phyloP scores from a whole-genome alignment of 306 rosid species.

The Cucumis melo region DNA sequence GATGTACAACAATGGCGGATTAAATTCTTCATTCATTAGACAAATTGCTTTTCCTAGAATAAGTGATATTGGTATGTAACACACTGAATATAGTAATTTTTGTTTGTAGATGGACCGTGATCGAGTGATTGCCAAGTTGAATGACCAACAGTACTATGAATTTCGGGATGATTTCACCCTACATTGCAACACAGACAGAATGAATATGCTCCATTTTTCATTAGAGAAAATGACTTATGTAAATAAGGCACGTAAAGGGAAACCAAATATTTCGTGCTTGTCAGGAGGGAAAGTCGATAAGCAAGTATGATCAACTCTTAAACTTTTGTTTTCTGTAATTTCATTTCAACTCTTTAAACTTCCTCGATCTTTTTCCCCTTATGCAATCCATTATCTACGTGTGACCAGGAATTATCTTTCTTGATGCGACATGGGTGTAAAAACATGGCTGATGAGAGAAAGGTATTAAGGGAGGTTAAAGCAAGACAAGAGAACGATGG shows the following conservation, averaged over 20 bases:
- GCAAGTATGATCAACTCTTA: conserved; percentile 5
- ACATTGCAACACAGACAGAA: background rate
- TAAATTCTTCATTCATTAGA: background rate
- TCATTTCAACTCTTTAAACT: background rate
- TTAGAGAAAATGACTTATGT: conserved; percentile 4
- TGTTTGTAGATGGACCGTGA: background rate
- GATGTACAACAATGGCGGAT: background rate
- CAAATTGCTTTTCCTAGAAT: background rate
- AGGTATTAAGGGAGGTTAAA: conserved; percentile 9
- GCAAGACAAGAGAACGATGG: background rate
- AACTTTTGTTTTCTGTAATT: background rate
- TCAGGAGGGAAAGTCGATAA: conserved; percentile 8
- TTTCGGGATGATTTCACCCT: background rate
- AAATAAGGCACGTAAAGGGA: background rate
- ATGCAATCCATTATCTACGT: background rate
- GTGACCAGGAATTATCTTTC: conserved; percentile 15
- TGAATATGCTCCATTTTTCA: background rate
- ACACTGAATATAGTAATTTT: background rate
- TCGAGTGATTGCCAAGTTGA: background rate
- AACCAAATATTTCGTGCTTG: conserved; percentile 2
- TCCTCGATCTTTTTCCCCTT: background rate
- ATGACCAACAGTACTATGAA: background rate
- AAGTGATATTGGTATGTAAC: background rate
- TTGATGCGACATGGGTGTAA: conserved; percentile 14
- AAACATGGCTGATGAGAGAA: conserved; percentile 16